phyloP scores from a whole-genome alignment of 169 alveolate genomes.

The Blepharisma undulans region DNA sequence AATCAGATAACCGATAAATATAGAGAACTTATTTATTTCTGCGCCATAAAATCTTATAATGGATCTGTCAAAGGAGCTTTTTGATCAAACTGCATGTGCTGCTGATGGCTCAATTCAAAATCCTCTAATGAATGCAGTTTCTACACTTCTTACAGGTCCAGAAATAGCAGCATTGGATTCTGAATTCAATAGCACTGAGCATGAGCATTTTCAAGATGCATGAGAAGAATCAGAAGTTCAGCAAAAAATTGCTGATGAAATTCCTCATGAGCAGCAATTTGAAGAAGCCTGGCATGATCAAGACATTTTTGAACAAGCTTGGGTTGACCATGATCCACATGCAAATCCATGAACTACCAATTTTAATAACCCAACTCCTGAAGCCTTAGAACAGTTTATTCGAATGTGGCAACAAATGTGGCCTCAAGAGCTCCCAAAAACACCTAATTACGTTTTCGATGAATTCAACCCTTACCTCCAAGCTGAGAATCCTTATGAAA shows the following conservation, averaged over 20 bases:
- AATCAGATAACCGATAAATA: not conserved
- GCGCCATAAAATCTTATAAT: not conserved
- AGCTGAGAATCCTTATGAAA: conserved; percentile 51
- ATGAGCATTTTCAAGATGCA: conserved; percentile 5
- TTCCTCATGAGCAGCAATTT: not conserved
- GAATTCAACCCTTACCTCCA: conserved; percentile 53
- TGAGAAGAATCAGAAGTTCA: conserved; percentile 12
- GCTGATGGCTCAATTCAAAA: not conserved
- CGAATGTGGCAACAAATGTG: conserved; percentile 28
- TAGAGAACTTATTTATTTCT: not conserved
- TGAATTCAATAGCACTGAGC: not conserved
- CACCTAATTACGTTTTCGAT: conserved; percentile 44
- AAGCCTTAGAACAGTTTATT: not conserved
- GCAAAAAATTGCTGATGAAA: not conserved
- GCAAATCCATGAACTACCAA: conserved; percentile 30
- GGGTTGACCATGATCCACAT: conserved; percentile 64
- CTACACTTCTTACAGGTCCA: not conserved
- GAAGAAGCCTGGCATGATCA: conserved; percentile 18
- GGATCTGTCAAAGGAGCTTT: not conserved
- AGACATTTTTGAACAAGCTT: conserved; percentile 65
- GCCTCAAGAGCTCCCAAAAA: conserved; percentile 4
- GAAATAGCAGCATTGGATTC: not conserved
- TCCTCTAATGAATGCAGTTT: not conserved
- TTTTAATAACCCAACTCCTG: not conserved
- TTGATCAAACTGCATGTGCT: not conserved